Evolutionary conservation across 2,329 filamentous ascomycete genomes (phyloP).

Genomic region (Pyrenochaeta sp.): DNA sequence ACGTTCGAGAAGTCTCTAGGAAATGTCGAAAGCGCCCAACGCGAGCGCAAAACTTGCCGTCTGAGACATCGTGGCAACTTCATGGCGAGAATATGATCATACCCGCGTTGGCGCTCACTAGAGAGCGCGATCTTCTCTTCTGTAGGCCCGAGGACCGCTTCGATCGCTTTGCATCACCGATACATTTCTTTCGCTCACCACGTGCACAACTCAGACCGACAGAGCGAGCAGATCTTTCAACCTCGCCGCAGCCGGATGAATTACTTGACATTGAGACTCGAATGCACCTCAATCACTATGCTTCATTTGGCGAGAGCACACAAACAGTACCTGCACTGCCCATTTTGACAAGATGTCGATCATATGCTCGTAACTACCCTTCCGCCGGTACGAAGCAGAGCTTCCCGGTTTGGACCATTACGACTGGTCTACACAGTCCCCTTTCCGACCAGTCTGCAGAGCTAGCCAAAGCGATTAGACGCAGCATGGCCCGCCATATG

Average conservation of each 20-base stretch:
- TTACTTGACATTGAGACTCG: constrained; percentile 42
- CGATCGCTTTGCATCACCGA: constrained; percentile 60
- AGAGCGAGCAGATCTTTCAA: constrained; percentile 32
- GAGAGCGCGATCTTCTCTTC: constrained; percentile 52
- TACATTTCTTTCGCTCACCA: constrained; percentile 61
- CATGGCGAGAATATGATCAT: constrained; percentile 35
- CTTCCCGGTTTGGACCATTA: constrained; percentile 54
- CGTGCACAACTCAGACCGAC: constrained; percentile 38
- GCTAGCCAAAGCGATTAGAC: constrained; percentile 49
- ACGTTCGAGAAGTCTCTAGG: constrained; percentile 6
- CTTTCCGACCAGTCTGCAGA: constrained; percentile 54
- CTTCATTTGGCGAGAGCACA: constrained; percentile 23
- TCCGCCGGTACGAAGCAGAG: constrained; percentile 49
- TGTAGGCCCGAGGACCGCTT: constrained; percentile 54
- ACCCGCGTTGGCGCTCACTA: constrained; percentile 39
- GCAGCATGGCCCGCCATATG: constrained; percentile 49
- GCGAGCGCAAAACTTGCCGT: constrained; percentile 24
- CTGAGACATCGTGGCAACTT: constrained; percentile 37
- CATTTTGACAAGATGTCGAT: constrained; percentile 37
- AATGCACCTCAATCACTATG: constrained; percentile 39
- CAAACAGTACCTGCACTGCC: constrained; percentile 23
- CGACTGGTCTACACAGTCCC: constrained; percentile 47
- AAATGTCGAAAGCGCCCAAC: constrained; percentile 22
- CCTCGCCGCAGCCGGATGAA: constrained; percentile 35
- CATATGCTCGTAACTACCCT: constrained; percentile 54